Percentiles rank a stretch among this genome's conserved stretches.
Evolutionary conservation across 768 basidiomycete species (phyloP).

Genomic region (Filobasidium wieringae): DNA sequence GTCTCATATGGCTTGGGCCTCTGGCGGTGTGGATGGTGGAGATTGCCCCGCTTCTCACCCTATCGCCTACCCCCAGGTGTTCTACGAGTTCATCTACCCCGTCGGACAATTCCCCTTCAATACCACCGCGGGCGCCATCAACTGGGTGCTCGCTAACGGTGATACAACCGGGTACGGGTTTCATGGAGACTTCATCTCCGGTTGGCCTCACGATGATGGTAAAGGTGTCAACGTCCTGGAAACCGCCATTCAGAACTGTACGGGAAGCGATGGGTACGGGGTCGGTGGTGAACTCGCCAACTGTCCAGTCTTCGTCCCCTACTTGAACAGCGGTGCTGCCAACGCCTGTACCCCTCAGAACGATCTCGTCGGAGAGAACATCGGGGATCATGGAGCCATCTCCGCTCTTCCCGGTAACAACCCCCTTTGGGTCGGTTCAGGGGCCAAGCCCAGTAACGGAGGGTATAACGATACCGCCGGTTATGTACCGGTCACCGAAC

Average conservation of each 20-base stretch:
- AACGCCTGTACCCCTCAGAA: slow-evolving; percentile 30
- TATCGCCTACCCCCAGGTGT: slow-evolving; percentile 22
- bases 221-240: slow-evolving; percentile 38
- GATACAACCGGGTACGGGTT: slow-evolving; percentile 35
- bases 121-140: slow-evolving; percentile 29
- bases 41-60: slow-evolving; percentile 36
- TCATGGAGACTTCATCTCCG: slow-evolving; percentile 38
- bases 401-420: slow-evolving; percentile 34
- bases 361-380: slow-evolving; percentile 33
- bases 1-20: slow-evolving; percentile 40
- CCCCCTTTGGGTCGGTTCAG: slow-evolving; percentile 32
- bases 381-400: slow-evolving; percentile 28
- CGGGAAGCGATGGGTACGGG: slow-evolving; percentile 14
- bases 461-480: slow-evolving; percentile 8
- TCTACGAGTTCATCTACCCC: slow-evolving; percentile 40
- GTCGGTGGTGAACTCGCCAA: slow-evolving; percentile 26
- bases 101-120: slow-evolving; percentile 36
- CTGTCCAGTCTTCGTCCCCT: slow-evolving; percentile 37
- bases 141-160: slow-evolving; percentile 34
- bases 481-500: slow-evolving; percentile 20
- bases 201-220: slow-evolving; percentile 27
- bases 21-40: slow-evolving; percentile 32
- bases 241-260: slow-evolving; percentile 34
- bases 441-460: slow-evolving; percentile 15
- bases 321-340: slow-evolving; percentile 25